Base-by-base conservation (phyloP, 2,329 filamentous ascomycete genomes). In the Trichoderma sp. region DNA sequence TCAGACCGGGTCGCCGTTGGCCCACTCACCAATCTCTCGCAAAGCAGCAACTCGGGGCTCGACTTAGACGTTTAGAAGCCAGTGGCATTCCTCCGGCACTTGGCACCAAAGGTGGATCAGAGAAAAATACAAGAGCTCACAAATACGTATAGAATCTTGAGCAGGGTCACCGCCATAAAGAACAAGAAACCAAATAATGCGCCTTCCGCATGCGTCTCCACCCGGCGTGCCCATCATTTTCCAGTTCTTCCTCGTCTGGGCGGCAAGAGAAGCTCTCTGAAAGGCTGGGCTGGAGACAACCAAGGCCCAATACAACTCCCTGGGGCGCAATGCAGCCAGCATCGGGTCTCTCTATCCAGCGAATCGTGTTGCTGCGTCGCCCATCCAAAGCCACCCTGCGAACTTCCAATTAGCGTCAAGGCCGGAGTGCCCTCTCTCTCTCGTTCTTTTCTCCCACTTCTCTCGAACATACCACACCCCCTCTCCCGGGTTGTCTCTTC, bases 241-340 rank as follows among this genome's bases (percentile, higher is more conserved):
- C 77, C 78, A 77, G 74, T 77, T 65, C 33, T 50, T 56, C 53
- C 68, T 41, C 72, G 33, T 75, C 77, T 79, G 80, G 82, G 84
- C 84, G 84, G 83, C 81, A 84, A 85, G 78, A 82, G 80, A 78
- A 79, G 80, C 80, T 76, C 80, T 80, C 79, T 85, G 83, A 85
- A 85, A 85, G 84, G 84, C 81, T 80, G 78, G 75, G 27, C 80
- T 77, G 41, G 76, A 65, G 29, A 65, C 60, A 38, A 56, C 77
- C 72, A 71, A 66, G 76, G 29, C 50, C 60, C 41, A 60, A 75
- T 62, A 59, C 66, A 27, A 62, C 33, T 66, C 33, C 50, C 76
- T 76, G 76, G 79, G 66, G 80, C 78, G 78, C 62, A 75, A 74
- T 78, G 65, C 75, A 66, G 41, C 41, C 62, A 65, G 69, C 66